phyloP scores from a whole-genome alignment of 202 grass and related monocot genomes.

The Digitaria exilis region DNA sequence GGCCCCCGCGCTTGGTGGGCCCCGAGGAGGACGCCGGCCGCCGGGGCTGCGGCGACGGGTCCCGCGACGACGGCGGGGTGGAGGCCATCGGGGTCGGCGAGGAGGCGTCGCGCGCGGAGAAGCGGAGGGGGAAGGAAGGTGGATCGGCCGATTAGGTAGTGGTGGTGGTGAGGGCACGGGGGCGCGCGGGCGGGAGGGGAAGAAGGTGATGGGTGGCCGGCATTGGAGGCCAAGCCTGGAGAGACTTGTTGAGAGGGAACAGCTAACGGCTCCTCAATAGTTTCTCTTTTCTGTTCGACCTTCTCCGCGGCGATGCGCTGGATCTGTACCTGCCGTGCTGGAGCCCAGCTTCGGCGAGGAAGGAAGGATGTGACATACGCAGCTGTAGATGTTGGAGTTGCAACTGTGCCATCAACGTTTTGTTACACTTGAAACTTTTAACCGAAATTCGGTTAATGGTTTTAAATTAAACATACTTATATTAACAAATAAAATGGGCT shows the following conservation, averaged over 20 bases:
- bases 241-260: background rate
- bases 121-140: background rate
- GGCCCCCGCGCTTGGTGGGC: constrained; percentile 28
- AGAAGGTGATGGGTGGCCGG: constrained; percentile 45
- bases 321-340: background rate
- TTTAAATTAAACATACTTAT: too few relatives aligned
- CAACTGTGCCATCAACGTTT: background rate
- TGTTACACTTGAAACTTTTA: background rate
- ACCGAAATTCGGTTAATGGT: too few relatives aligned
- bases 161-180: background rate
- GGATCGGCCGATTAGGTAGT: constrained; percentile 1
- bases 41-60: constrained; percentile 51
- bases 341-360: background rate
- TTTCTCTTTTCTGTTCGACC: background rate
- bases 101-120: background rate
- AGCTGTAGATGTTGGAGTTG: background rate
- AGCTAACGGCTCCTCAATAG: constrained; percentile 23
- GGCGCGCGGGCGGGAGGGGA: background rate
- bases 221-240: constrained; percentile 1
- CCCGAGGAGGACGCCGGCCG: constrained; percentile 26
- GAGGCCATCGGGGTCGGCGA: constrained; percentile 15
- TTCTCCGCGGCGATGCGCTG: background rate
- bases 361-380: background rate
- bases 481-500: too few relatives aligned
- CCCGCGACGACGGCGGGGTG: constrained; percentile 50